phyloP scores from a whole-genome alignment of 2,329 filamentous ascomycete genomes.

The Chrysoporthe austroafricana region DNA sequence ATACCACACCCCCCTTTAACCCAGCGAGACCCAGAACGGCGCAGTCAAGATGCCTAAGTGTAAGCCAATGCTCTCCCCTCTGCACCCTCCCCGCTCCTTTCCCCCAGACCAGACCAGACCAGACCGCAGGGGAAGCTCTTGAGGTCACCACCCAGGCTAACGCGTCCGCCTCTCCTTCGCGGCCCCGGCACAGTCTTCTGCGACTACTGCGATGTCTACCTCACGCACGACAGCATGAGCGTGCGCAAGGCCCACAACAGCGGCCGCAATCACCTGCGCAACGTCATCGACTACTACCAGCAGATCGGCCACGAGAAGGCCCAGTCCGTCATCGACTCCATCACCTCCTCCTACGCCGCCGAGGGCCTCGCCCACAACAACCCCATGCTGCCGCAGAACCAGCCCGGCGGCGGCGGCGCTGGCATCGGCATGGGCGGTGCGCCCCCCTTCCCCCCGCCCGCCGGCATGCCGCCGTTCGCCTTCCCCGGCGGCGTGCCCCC shows the following conservation, averaged over 20 bases:
- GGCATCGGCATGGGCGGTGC: slow-evolving; percentile 38
- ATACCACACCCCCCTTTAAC: not conserved
- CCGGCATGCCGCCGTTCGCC: slow-evolving; percentile 37
- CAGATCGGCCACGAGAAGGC: slow-evolving; percentile 99
- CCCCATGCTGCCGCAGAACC: slow-evolving; percentile 77
- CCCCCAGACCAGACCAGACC: too few species aligned
- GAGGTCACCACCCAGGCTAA: slow-evolving; percentile 1
- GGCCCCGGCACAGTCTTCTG: slow-evolving; percentile 66
- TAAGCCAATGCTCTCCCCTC: slow-evolving; percentile 52
- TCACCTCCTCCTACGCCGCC: slow-evolving; percentile 92
- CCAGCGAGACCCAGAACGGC: slow-evolving; percentile 7
- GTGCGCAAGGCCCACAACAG: slow-evolving; percentile 98
- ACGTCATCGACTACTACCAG: slow-evolving; percentile 98
- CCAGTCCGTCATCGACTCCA: slow-evolving; percentile 96
- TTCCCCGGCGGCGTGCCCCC: slow-evolving; percentile 36
- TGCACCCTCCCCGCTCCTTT: too few species aligned
- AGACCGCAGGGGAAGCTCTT: not conserved
- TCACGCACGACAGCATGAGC: slow-evolving; percentile 99
- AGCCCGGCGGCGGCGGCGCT: slow-evolving; percentile 53
- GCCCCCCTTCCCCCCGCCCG: slow-evolving; percentile 39
- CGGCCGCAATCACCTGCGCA: slow-evolving; percentile 93
- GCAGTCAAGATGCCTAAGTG: slow-evolving; percentile 79
- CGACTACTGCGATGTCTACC: slow-evolving; percentile 99
- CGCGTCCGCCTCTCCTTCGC: not conserved
- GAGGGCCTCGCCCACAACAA: slow-evolving; percentile 88